Percentiles rank a stretch among this genome's conserved stretches.
Evolutionary conservation across 208 protist genomes (phyloP).

Genomic region (Wallacemonas sp.): DNA sequence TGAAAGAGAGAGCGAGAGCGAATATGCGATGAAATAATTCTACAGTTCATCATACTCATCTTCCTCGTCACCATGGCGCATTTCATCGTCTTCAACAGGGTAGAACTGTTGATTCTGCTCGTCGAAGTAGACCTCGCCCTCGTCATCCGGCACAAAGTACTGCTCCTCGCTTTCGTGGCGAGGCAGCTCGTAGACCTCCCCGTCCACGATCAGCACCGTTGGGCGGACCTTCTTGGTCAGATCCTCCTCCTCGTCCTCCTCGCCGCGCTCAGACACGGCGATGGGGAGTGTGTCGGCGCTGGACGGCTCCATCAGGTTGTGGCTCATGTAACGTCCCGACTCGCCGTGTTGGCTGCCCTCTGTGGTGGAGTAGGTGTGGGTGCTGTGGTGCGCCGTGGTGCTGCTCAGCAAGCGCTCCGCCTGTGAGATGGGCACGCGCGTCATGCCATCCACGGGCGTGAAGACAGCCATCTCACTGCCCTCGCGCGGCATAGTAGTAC

Average conservation of each 20-base stretch:
- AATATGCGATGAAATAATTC: neutral
- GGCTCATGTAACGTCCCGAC: neutral
- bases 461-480: neutral
- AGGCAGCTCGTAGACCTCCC: conserved; percentile 30
- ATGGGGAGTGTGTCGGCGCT: conserved; percentile 49
- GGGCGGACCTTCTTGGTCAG: conserved; percentile 36
- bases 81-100: neutral
- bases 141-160: conserved; percentile 16
- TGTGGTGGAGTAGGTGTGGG: neutral
- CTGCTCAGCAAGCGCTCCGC: neutral
- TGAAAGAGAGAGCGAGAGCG: neutral
- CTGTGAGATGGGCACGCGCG: neutral
- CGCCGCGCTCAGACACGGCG: conserved; percentile 36
- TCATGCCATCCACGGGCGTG: neutral
- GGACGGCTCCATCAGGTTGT: conserved; percentile 12
- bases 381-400: conserved; percentile 11
- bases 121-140: conserved; percentile 24
- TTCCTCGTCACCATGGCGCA: neutral
- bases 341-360: neutral
- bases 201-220: conserved; percentile 32
- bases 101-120: conserved; percentile 15
- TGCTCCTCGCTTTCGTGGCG: conserved; percentile 20
- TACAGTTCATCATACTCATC: conserved; percentile 13
- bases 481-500: no score
- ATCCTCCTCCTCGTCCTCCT: conserved; percentile 31